Evolutionary conservation across 192 early-diverging fungal species (phyloP), one percentile per base, ranked within the genome.

Genomic region (Helicostylum pulchrum): DNA sequence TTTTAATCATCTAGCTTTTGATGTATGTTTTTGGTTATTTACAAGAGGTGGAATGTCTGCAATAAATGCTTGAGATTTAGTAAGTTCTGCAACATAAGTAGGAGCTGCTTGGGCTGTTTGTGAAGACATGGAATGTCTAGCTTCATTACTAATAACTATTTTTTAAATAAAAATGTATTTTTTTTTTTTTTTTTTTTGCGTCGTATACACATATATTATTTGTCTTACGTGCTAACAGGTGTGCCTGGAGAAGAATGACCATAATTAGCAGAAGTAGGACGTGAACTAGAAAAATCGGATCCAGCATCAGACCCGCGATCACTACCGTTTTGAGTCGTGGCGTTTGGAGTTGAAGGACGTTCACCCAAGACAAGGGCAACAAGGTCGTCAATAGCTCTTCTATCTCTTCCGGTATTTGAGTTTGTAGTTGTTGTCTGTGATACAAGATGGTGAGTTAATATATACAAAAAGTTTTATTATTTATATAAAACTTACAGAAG

Each of bases 21-120:
- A 42, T 10, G 10, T 42, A 10, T 21, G 17, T 17, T 21, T 14
- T 31, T 20, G 4, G 4, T 3, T 34, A 19, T 56, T 50, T 61
- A 91, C 95, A 75, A 83, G 79, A 10, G 97, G 92, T 49, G 93
- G 80, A 69, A 94, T 83, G 69, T 99, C 97, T 56, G 94, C 81
- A 39, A 94, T 70, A n/a, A 89, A 83, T 50, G 89, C 80, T 50
- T 93, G 88, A 10, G 82, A 78, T n/a, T 85, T 82, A 6, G 75
- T 78, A 46, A 96, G 83, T 63, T 87, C 87, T 15, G 85, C 85
- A 61, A 87, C 79, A 55, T 60, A 64, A 42, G 44, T 30, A 34
- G 61, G 62, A 0, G 62, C 39, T 7, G 15, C 20, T 34, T 31
- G 46, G 0, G 39, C 48, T 39, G 58, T 36, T 19, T 55, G 75